These are phyloP conservation scores for Amphichorda felina DNA, from an alignment of 2,329 filamentous ascomycete species.

Conservation along the genomic window DNA sequence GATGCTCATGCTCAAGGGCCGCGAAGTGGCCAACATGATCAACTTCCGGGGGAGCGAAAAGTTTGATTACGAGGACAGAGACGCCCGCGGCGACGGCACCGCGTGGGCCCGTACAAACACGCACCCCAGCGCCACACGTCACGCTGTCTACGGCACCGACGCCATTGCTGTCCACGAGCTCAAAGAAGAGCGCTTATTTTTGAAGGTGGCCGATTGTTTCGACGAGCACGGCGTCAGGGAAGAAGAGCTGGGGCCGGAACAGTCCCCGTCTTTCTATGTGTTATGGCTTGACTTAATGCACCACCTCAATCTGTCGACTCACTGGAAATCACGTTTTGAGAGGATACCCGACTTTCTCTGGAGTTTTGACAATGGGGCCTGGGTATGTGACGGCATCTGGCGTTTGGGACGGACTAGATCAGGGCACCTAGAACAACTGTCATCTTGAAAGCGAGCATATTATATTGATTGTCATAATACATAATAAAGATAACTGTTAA, in stretches of 20 bases:
- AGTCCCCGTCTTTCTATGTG: constrained; percentile 6
- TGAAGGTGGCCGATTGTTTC: constrained; percentile 17
- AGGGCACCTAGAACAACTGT: constrained; percentile 3
- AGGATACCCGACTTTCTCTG: constrained; percentile 5
- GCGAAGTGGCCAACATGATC: constrained; percentile 12
- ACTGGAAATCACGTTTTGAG: constrained; percentile 3
- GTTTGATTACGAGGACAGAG: constrained; percentile 16
- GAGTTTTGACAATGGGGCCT: constrained; percentile 3
- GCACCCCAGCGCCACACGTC: constrained; percentile 11
- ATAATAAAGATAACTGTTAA: no score
- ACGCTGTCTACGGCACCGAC: constrained; percentile 11
- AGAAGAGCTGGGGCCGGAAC: constrained; percentile 4
- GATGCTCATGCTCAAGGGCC: constrained; percentile 14
- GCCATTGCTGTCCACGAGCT: constrained; percentile 15
- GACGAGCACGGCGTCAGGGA: constrained; percentile 12
- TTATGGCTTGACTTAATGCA: constrained; percentile 12
- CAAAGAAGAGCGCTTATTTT: constrained; percentile 12
- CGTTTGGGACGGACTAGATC: constrained; percentile 4
- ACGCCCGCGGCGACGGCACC: constrained; percentile 13
- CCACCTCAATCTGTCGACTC: not conserved
- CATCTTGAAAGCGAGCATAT: no score
- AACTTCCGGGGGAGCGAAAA: constrained; percentile 16
- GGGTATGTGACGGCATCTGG: constrained; percentile 5
- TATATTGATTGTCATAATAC: no score
- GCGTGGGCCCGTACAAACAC: constrained; percentile 14